Evolutionary conservation across 805 yeast species (phyloP), one percentile per base, ranked within the genome.

Genomic region (Metschnikowia kofuensis): DNA sequence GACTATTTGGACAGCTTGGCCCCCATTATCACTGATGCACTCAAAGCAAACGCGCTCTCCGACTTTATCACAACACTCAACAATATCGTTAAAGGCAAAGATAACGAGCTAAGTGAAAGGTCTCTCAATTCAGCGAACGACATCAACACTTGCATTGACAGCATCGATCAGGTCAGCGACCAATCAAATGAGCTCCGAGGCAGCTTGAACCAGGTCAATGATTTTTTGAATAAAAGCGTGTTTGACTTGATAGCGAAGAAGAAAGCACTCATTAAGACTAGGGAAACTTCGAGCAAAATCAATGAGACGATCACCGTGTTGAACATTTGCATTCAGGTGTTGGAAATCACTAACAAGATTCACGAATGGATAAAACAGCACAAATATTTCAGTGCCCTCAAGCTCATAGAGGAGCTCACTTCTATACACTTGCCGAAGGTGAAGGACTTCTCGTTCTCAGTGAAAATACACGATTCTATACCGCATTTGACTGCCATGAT

Each of bases 321-420:
- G 34, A 81, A 79, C 47, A 76, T 83, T 43, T 86, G 96, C 56
- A 72, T 91, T 26, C 89, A 86, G 54, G 91, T 91, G 9, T 74
- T 92, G 47, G 96, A 91, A 60, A 78, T 87, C 56, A 87, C 96
- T 13, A 91, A 90, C 67, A 87, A 84, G 59, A 87, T 90, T 42
- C 89, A 89, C 62, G 91, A 87, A 36, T 72, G 91, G 61, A 85
- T 89, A 52, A 79, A 83, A 45, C 82, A 81, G 50, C 82, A 83
- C 58, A 83, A 84, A 57, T 88, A 87, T 58, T 91, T 89, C 64
- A 87, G 87, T 51, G 97, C 97, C 0, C 78, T 94, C 57, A 89
- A 89, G 64, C 80, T 86, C 56, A 70, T 90, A 44, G 91, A 89
- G 51, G 89, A 84, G 59, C 72, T 92, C 53, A 82, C 84, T 37